These are phyloP conservation scores for Funneliformis mosseae DNA, from an alignment of 192 early-diverging fungal genomes.

Conservation along the genomic window DNA sequence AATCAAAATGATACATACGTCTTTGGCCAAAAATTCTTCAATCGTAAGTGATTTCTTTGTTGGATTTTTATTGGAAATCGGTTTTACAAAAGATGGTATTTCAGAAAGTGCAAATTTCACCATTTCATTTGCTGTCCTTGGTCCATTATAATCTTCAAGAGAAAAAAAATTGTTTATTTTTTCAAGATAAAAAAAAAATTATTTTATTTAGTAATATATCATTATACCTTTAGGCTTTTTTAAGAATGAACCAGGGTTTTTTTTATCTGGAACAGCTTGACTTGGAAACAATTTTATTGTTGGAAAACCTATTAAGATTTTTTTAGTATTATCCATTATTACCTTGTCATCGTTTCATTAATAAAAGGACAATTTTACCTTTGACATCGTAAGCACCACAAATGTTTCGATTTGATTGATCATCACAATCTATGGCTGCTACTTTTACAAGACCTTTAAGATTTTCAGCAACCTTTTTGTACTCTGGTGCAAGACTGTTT, in stretches of 20 bases:
- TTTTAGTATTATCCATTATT: background rate
- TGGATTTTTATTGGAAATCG: slow-evolving; percentile 54
- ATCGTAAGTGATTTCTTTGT: slow-evolving; percentile 53
- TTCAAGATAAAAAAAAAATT: background rate
- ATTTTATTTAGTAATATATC: background rate
- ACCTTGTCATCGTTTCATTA: background rate
- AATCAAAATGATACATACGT: slow-evolving; percentile 43
- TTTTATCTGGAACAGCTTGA: slow-evolving; percentile 46
- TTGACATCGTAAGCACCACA: slow-evolving; percentile 81
- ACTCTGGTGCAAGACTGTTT: slow-evolving; percentile 75
- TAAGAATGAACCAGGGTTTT: slow-evolving; percentile 39
- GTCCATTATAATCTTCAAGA: slow-evolving; percentile 69
- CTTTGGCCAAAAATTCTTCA: slow-evolving; percentile 58
- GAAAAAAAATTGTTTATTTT: slow-evolving; percentile 34
- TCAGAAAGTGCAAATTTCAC: slow-evolving; percentile 69
- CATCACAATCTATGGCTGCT: slow-evolving; percentile 92
- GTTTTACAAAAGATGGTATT: slow-evolving; percentile 61
- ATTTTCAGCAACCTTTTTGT: slow-evolving; percentile 86
- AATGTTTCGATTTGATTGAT: slow-evolving; percentile 70
- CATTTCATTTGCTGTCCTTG: slow-evolving; percentile 71
- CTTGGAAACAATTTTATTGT: slow-evolving; percentile 81
- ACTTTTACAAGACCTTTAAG: slow-evolving; percentile 83
- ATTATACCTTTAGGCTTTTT: slow-evolving; percentile 44
- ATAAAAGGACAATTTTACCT: slow-evolving; percentile 49
- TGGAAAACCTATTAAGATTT: slow-evolving; percentile 68